These are phyloP conservation scores for Hymenoscyphus scutula DNA, from an alignment of 2,329 filamentous ascomycete genomes.

Conservation along the genomic window DNA sequence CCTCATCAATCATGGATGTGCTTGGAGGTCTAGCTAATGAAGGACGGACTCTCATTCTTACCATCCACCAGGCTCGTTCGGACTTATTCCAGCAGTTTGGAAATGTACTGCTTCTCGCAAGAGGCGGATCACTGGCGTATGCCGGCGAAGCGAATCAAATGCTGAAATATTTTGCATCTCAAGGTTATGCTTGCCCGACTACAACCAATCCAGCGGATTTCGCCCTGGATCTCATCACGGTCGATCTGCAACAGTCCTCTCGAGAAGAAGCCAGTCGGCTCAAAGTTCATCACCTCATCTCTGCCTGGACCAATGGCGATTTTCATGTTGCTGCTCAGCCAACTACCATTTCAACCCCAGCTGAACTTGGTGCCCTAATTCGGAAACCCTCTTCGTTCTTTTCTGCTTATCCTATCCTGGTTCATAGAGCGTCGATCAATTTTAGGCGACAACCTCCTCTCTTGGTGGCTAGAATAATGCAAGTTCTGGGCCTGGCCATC, in stretches of 20 bases:
- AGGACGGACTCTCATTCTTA: conserved; percentile 72
- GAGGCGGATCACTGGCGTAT: conserved; percentile 67
- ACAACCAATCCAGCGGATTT: conserved; percentile 78
- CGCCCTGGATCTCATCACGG: conserved; percentile 72
- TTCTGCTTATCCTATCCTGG: conserved; percentile 63
- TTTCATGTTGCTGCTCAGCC: conserved; percentile 24
- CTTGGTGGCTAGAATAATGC: conserved; percentile 63
- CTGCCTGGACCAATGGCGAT: conserved; percentile 49
- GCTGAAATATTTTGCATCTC: conserved; percentile 59
- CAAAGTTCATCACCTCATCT: conserved; percentile 60
- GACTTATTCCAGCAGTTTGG: conserved; percentile 71
- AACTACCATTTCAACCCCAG: conserved; percentile 54
- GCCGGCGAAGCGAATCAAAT: conserved; percentile 62
- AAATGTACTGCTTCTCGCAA: conserved; percentile 66
- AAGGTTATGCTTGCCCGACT: conserved; percentile 63
- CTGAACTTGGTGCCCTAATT: conserved; percentile 67
- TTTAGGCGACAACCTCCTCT: conserved; percentile 63
- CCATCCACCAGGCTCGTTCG: conserved; percentile 74
- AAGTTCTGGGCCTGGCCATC: conserved; percentile 61
- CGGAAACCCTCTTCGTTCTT: conserved; percentile 60
- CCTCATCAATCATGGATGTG: conserved; percentile 73
- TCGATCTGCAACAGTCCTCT: conserved; percentile 66
- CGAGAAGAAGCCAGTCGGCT: conserved; percentile 61
- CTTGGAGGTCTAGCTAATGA: conserved; percentile 68
- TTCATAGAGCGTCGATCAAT: conserved; percentile 68